Evolutionary conservation across 2,329 filamentous ascomycete species (phyloP).

Genomic region (Apiospora rasikravindrae): DNA sequence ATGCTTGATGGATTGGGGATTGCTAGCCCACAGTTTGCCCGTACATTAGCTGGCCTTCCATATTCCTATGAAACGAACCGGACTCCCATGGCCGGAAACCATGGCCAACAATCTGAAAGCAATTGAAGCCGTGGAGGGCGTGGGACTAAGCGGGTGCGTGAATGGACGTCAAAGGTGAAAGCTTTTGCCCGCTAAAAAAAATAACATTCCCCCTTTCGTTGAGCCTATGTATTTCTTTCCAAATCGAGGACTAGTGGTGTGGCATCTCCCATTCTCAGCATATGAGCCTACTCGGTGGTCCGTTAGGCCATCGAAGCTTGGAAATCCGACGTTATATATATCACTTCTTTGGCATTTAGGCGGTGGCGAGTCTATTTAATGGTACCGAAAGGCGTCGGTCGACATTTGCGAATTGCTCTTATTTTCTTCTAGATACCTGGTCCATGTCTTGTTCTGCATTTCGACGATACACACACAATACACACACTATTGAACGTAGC

Average conservation of each 20-base stretch:
- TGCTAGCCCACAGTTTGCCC: background rate
- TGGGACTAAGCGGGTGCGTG: background rate
- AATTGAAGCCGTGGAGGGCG: background rate
- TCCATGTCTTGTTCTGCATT: background rate
- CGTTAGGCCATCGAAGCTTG: background rate
- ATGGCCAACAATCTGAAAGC: background rate
- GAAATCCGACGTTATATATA: background rate
- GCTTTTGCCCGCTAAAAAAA: background rate
- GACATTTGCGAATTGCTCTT: background rate
- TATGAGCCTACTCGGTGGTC: background rate
- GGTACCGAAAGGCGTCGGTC: background rate
- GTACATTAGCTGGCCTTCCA: background rate
- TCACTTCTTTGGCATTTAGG: background rate
- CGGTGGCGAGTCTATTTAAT: background rate
- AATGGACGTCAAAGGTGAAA: background rate
- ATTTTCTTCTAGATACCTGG: constrained; percentile 9
- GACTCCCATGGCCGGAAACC: background rate
- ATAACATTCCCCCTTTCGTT: background rate
- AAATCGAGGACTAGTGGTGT: background rate
- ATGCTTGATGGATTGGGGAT: background rate
- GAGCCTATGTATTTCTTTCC: background rate
- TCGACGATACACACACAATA: background rate
- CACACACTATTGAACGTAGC: background rate
- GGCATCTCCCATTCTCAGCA: background rate
- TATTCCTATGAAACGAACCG: background rate